Percentiles rank a stretch among this genome's conserved stretches.
Conservation (phyloP, 352 stramenopile genomes). For the Globisporangium carolinianum region DNA sequence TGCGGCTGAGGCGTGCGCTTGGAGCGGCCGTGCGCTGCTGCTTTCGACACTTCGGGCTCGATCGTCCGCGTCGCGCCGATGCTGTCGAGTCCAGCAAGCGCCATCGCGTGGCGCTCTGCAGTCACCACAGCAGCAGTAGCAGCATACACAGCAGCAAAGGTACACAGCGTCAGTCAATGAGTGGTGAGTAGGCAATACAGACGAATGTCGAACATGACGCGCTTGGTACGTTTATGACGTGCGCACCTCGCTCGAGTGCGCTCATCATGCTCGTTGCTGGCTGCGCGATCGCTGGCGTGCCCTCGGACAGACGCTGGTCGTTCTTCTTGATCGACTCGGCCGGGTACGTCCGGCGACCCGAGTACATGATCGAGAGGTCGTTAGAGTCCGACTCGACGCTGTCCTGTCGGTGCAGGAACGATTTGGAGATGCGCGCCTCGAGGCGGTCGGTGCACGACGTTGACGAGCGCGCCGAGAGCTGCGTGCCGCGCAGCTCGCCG, state of each 20-base stretch:
- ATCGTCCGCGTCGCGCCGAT: constrained; percentile 10
- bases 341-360: constrained; percentile 58
- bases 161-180: too few relatives aligned
- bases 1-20: constrained; percentile 14
- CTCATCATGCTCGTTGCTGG: constrained; percentile 32
- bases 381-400: constrained; percentile 25
- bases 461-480: constrained; percentile 19
- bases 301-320: constrained; percentile 39
- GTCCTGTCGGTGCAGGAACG: constrained; percentile 26
- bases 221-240: too few relatives aligned
- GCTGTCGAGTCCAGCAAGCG: constrained; percentile 7
- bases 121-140: background rate
- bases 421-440: constrained; percentile 64
- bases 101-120: constrained; percentile 17
- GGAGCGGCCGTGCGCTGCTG: background rate
- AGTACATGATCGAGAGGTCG: constrained; percentile 45
- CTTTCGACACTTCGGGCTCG: constrained; percentile 18
- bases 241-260: constrained; percentile 22
- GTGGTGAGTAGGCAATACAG: too few relatives aligned
- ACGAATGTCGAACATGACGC: too few relatives aligned
- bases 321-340: constrained; percentile 44
- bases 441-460: constrained; percentile 45
- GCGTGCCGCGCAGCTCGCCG: constrained; percentile 16
- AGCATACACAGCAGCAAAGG: background rate
- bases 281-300: constrained; percentile 6